phyloP scores from a whole-genome alignment of 345 rosid species.

The Limnanthes douglasii region DNA sequence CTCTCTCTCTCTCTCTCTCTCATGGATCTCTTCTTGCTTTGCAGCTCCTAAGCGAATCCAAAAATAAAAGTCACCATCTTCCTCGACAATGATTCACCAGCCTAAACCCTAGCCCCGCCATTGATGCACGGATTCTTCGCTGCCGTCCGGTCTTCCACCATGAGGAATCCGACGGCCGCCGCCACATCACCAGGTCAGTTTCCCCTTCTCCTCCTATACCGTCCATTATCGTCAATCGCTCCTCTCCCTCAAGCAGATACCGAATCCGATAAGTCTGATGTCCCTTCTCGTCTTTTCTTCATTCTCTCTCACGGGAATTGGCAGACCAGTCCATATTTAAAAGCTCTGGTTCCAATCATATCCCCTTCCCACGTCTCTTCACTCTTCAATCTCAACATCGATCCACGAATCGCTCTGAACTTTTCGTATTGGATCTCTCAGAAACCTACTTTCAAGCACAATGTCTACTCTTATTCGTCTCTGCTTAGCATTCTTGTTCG shows the following conservation, averaged over 20 bases:
- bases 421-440: conserved; percentile 39
- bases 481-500: conserved; percentile 29
- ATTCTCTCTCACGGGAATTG: conserved; percentile 37
- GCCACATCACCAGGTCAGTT: not conserved
- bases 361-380: conserved; percentile 36
- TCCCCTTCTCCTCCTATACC: conserved; percentile 8
- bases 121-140: too few relatives aligned
- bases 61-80: too few relatives aligned
- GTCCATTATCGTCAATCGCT: conserved; percentile 11
- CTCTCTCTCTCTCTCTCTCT: too few relatives aligned
- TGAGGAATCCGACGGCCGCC: conserved; percentile 14
- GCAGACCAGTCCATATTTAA: conserved; percentile 32
- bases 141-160: too few relatives aligned
- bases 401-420: conserved; percentile 33
- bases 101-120: too few relatives aligned
- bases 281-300: conserved; percentile 25
- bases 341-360: conserved; percentile 20
- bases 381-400: conserved; percentile 17
- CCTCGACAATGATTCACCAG: too few relatives aligned
- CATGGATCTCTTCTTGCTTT: too few relatives aligned
- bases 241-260: conserved; percentile 4
- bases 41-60: too few relatives aligned
- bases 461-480: conserved; percentile 27
- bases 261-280: conserved; percentile 13
- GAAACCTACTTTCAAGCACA: conserved; percentile 33